phyloP scores from a whole-genome alignment of 768 basidiomycete species.

The Pisolithus sp. region DNA sequence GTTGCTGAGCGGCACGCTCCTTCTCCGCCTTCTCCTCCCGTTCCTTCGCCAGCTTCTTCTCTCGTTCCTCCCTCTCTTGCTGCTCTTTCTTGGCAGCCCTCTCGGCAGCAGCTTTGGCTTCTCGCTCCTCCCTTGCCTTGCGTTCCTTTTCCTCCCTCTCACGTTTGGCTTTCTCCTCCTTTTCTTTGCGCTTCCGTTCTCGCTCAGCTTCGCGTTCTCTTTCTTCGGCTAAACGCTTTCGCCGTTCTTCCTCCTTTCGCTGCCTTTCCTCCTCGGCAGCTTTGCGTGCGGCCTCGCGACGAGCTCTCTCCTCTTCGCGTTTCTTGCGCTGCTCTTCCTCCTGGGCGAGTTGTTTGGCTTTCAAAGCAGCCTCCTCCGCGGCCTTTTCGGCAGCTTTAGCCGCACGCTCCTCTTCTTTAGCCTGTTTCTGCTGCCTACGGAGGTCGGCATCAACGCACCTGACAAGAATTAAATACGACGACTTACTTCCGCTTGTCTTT shows the following conservation, averaged over 20 bases:
- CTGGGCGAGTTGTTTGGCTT: constrained; percentile 66
- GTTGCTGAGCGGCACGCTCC: constrained; percentile 41
- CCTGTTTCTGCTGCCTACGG: constrained; percentile 78
- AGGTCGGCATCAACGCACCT: constrained; percentile 1
- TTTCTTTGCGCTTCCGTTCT: constrained; percentile 67
- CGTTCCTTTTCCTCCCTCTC: constrained; percentile 61
- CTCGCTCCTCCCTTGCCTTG: constrained; percentile 57
- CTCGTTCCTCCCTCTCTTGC: constrained; percentile 60
- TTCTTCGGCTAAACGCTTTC: constrained; percentile 72
- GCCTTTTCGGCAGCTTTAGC: constrained; percentile 78
- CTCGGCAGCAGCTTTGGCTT: constrained; percentile 47
- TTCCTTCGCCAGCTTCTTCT: constrained; percentile 58
- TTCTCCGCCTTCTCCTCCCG: constrained; percentile 52
- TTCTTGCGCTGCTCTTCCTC: constrained; percentile 80
- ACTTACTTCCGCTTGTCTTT: constrained; percentile 94
- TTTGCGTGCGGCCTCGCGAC: constrained; percentile 70
- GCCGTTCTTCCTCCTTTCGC: constrained; percentile 78
- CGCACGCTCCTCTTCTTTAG: constrained; percentile 89
- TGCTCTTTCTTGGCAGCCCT: constrained; percentile 40
- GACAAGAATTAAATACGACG: constrained; percentile 1
- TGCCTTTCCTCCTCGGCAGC: constrained; percentile 77
- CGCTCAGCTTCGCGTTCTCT: constrained; percentile 74
- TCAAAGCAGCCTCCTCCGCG: constrained; percentile 74
- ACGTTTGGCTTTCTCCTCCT: constrained; percentile 54
- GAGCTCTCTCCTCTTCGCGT: constrained; percentile 80